phyloP scores from a whole-genome alignment of 371 early-diverging fungal species.

The Dentiscutata heterogama region DNA sequence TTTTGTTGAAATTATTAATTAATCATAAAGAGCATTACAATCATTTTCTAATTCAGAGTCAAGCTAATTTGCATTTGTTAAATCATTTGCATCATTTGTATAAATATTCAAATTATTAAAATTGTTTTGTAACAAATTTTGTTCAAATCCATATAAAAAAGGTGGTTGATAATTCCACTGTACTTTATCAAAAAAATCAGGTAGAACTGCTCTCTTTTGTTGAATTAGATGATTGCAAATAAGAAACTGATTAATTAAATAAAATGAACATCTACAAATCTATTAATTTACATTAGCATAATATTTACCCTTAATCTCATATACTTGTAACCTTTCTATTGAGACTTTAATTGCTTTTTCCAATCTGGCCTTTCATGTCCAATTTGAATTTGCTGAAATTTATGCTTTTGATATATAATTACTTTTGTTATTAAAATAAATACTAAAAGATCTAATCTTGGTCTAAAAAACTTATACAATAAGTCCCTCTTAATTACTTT shows the following conservation, averaged over 20 bases:
- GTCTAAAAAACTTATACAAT: not conserved
- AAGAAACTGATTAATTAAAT: not conserved
- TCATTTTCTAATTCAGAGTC: not conserved
- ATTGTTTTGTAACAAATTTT: not conserved
- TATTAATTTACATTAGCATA: not conserved
- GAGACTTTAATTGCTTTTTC: not conserved
- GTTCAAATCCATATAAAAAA: not conserved
- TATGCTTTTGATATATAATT: not conserved
- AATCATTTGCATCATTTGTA: not conserved
- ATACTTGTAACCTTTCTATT: not conserved
- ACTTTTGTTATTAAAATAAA: not conserved
- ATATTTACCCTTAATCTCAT: too few relatives aligned
- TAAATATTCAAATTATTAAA: not conserved
- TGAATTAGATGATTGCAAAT: not conserved
- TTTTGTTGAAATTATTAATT: slow-evolving; percentile 20
- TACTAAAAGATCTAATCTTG: not conserved
- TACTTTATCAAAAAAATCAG: not conserved
- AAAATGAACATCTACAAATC: slow-evolving; percentile 28
- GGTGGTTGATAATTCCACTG: not conserved
- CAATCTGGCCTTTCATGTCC: not conserved
- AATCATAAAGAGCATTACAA: not conserved
- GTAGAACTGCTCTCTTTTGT: not conserved
- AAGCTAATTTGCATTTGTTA: not conserved
- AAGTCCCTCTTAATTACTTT: not conserved
- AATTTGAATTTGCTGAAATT: not conserved